Base-by-base conservation (phyloP, 768 basidiomycete species). In the Suillus alpinus region DNA sequence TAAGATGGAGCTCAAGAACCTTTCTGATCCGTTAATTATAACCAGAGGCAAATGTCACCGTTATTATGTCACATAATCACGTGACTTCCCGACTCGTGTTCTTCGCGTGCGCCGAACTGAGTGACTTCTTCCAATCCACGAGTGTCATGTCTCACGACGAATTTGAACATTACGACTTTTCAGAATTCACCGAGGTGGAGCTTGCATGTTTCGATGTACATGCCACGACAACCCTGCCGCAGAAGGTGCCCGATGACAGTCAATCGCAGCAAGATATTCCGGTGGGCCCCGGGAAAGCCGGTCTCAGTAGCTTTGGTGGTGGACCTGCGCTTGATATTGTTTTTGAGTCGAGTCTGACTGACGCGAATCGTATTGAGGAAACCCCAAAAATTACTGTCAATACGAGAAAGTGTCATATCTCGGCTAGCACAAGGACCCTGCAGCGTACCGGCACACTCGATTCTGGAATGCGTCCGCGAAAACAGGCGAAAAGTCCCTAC, bases 151-250 rank as follows among this genome's bases (percentile, higher is more conserved):
- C 71, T 7, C 65, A 59, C 58, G 71, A 78, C 64, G 80, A 82
- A 62, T 87, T 77, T 64, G 79, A 78, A 20, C 73, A 66, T 4
- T 83, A 83, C 65, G 77, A 82, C 47, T 75, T 87, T 53, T 78
- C 82, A 0, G 82, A 82, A 52, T 83, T 88, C 62, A 85, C 85
- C 0, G 78, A 78, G 29, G 80, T 85, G 36, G 86, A 89, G 29
- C 77, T 88, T 43, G 77, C 75, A 3, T 68, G 71, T 29, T 75
- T 85, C 58, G 86, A 87, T 65, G 77, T 77, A 32, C 69, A 74
- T 32, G 61, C 78, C 31, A 18, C 53, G 23, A 9, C 29, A 39
- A 65, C 62, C 13, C 59, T 36, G 32, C 60, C 58, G 2, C 62
- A 56, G 14, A 59, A 65, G 34, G 40, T 51, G 13, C 51, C 26